Evolutionary conservation across 2,329 filamentous ascomycete species (phyloP), one percentile per base, ranked within the genome.

Genomic region (Aspergillus jensenii): DNA sequence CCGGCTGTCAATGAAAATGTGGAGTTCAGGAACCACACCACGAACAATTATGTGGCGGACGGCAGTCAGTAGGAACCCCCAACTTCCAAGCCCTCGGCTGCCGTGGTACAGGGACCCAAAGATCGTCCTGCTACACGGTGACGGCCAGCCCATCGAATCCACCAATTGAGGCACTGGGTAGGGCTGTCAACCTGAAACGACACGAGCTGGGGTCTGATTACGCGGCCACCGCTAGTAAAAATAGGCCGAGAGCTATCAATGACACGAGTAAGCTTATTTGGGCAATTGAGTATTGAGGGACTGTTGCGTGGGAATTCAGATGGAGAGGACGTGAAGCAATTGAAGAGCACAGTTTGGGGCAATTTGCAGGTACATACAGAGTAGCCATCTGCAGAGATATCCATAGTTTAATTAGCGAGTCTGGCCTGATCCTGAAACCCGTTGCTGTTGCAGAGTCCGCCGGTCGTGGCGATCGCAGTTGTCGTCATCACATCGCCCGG

Each of bases 401-500:
- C 27, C 27, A 4, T 31, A 11, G 27, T 31, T 31, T 31, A 31
- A 31, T 31, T 31, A 31, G 27, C 27, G 35, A 37, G 4, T 15
- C 15, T 27, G 25, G 40, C 23, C 49, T 52, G 49, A 52, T 27
- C 23, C 49, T 52, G 49, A 52, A 45, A 52, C 50, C 12, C 37
- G 5, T 6, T 25, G 19, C 33, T 17, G 33, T 19, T 6, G 8
- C 45, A 48, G 33, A 17, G 19, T 50, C 37, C 19, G 25, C 27
- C 27, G 17, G 25, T 14, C 21, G 41, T 17, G 31, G 51, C 51
- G 43, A 45, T 43, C 46, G 17, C 27, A 19, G 33, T 15, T n/a
- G 33, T 27, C 54, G 55, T 62, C 58, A 60, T 60, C 61, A 59
- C 55, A 58, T 48, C 44, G 25, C 44, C 14, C 9, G 41, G 15